A percentile compares a stretch with the other conserved stretches of the same genome.
phyloP scores from a whole-genome alignment of 306 rosid genomes.

The Vigna reflexopilosa region DNA sequence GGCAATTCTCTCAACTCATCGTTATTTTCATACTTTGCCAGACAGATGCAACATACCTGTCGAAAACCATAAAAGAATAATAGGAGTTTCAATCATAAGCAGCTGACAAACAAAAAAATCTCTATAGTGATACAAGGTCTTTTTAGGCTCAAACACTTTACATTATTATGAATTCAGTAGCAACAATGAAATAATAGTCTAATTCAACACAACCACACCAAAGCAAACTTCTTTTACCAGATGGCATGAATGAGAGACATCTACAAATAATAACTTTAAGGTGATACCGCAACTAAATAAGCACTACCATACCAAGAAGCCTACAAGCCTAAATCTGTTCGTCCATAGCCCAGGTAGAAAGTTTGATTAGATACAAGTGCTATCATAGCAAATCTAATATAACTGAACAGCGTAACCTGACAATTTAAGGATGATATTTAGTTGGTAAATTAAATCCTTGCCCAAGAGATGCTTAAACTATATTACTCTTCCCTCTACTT shows the following conservation, averaged over 20 bases:
- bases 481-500: neutral
- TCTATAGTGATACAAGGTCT: neutral
- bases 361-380: conserved; percentile 14
- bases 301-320: neutral
- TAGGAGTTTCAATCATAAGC: conserved; percentile 33
- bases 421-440: conserved; percentile 1
- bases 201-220: conserved; percentile 13
- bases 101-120: conserved; percentile 15
- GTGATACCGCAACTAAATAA: neutral
- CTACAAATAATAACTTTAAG: conserved; percentile 2
- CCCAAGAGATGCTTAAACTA: conserved; percentile 10
- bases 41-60: conserved; percentile 96
- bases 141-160: conserved; percentile 7
- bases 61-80: conserved; percentile 37
- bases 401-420: conserved; percentile 2
- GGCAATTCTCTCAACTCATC: conserved; percentile 91
- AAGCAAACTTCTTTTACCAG: conserved; percentile 24
- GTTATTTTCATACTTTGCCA: conserved; percentile 84
- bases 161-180: neutral
- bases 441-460: neutral
- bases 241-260: conserved; percentile 2
- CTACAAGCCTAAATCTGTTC: neutral
- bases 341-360: conserved; percentile 1
- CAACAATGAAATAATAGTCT: conserved; percentile 4
- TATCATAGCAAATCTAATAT: neutral